Percentiles rank a stretch among this genome's conserved stretches.
Evolutionary conservation across 2,329 filamentous ascomycete genomes (phyloP).

Genomic region (Aspergillus awamori): DNA sequence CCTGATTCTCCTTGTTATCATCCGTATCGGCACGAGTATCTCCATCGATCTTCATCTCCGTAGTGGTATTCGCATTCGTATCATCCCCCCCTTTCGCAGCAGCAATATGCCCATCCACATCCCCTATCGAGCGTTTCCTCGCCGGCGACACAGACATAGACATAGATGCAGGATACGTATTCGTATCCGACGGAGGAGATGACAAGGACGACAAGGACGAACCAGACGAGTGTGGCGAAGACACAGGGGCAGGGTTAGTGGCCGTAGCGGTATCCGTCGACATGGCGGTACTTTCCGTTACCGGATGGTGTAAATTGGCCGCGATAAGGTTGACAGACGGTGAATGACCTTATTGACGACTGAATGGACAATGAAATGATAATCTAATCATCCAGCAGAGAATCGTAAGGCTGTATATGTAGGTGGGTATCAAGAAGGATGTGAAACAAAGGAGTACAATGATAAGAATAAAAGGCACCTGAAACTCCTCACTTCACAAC

Average conservation of each 20-base stretch:
- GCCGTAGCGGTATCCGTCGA: conserved; percentile 1
- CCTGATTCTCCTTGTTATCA: conserved; percentile 16
- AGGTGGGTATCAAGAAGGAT: too few species aligned
- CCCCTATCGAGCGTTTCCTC: conserved; percentile 6
- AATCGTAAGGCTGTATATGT: too few species aligned
- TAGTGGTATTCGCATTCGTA: neutral
- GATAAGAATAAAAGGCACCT: neutral
- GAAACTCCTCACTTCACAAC: neutral
- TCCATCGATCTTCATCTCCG: neutral
- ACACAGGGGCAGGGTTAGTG: conserved; percentile 16
- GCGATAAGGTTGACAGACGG: neutral
- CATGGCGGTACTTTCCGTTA: neutral
- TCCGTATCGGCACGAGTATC: neutral
- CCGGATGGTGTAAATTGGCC: too few species aligned
- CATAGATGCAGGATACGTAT: conserved; percentile 10
- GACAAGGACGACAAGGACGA: conserved; percentile 13
- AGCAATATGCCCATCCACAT: neutral
- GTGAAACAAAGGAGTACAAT: too few species aligned
- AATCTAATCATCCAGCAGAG: neutral
- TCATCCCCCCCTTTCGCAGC: too few species aligned
- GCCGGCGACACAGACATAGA: neutral
- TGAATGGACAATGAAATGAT: neutral
- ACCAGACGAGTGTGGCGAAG: neutral
- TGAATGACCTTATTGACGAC: neutral
- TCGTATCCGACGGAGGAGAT: conserved; percentile 33